Percentiles rank a stretch among this genome's conserved stretches.
These are phyloP conservation scores for Protomyces inouyei DNA, from an alignment of 1,139 yeast genomes.

Conservation along the genomic window DNA sequence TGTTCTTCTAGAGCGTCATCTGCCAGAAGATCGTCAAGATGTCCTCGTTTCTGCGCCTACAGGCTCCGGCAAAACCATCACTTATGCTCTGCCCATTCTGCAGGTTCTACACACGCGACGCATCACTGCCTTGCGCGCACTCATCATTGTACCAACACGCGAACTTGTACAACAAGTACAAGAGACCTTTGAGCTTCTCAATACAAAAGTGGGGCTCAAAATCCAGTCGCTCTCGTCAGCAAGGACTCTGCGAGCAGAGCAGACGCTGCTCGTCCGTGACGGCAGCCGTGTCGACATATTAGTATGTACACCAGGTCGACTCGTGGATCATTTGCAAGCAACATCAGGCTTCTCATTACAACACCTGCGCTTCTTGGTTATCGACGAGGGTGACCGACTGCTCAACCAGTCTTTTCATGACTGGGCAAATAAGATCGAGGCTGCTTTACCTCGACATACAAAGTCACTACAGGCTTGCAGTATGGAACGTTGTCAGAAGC, in stretches of 20 bases:
- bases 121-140: constrained; percentile 70
- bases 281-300: constrained; percentile 51
- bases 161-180: constrained; percentile 81
- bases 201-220: constrained; percentile 62
- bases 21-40: constrained; percentile 50
- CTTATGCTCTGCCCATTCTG: constrained; percentile 78
- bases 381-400: constrained; percentile 93
- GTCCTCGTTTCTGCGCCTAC: constrained; percentile 88
- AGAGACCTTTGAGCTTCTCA: constrained; percentile 54
- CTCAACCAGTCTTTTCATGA: constrained; percentile 88
- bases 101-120: constrained; percentile 54
- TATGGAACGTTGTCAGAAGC: constrained; percentile 45
- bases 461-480: constrained; percentile 6
- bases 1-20: constrained; percentile 50
- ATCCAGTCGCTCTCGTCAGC: constrained; percentile 59
- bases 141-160: constrained; percentile 82
- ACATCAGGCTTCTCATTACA: constrained; percentile 38
- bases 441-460: constrained; percentile 16
- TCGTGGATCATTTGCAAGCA: constrained; percentile 72
- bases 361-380: constrained; percentile 62
- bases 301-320: constrained; percentile 85
- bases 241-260: constrained; percentile 64
- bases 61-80: constrained; percentile 94
- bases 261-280: constrained; percentile 42
- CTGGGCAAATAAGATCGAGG: constrained; percentile 61